Percentiles rank a stretch among this genome's conserved stretches.
phyloP scores from a whole-genome alignment of 1,284 basidiomycete species.

The Naganishia sp. region DNA sequence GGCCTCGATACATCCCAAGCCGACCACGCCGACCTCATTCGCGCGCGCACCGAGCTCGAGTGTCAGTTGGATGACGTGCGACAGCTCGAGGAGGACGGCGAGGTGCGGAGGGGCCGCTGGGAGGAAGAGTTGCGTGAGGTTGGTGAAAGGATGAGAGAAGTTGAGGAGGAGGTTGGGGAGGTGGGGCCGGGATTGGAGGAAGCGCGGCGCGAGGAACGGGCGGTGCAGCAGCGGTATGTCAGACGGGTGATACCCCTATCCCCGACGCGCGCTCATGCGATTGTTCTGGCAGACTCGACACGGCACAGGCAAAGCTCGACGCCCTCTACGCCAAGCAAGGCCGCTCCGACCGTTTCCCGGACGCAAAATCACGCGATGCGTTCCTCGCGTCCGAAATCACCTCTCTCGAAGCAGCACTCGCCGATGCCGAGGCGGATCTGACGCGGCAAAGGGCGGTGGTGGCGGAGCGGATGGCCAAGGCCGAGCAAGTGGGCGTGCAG shows the following conservation, averaged over 20 bases:
- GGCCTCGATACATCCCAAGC: constrained; percentile 47
- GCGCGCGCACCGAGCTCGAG: constrained; percentile 75
- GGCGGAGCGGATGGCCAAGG: constrained; percentile 71
- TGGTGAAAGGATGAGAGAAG: constrained; percentile 63
- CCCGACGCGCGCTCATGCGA: too few species aligned
- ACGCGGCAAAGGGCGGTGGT: constrained; percentile 67
- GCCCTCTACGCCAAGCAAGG: constrained; percentile 85
- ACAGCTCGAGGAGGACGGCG: constrained; percentile 66
- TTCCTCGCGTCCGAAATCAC: constrained; percentile 74
- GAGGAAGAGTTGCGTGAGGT: constrained; percentile 67
- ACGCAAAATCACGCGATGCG: constrained; percentile 75
- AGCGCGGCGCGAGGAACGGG: constrained; percentile 62
- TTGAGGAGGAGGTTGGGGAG: constrained; percentile 64
- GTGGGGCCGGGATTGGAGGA: constrained; percentile 69
- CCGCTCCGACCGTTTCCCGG: constrained; percentile 78
- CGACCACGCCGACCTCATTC: constrained; percentile 65
- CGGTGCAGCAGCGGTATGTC: constrained; percentile 62
- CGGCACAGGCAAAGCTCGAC: constrained; percentile 67
- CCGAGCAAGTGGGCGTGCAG: constrained; percentile 69
- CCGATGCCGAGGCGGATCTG: constrained; percentile 64
- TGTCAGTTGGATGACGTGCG: constrained; percentile 80
- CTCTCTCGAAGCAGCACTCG: constrained; percentile 63
- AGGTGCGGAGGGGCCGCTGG: constrained; percentile 58
- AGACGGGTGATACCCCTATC: not conserved
- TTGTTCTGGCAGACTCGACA: constrained; percentile 61